phyloP scores from a whole-genome alignment of 495 filamentous ascomycete species.

The Astrothelium macrocarpum region DNA sequence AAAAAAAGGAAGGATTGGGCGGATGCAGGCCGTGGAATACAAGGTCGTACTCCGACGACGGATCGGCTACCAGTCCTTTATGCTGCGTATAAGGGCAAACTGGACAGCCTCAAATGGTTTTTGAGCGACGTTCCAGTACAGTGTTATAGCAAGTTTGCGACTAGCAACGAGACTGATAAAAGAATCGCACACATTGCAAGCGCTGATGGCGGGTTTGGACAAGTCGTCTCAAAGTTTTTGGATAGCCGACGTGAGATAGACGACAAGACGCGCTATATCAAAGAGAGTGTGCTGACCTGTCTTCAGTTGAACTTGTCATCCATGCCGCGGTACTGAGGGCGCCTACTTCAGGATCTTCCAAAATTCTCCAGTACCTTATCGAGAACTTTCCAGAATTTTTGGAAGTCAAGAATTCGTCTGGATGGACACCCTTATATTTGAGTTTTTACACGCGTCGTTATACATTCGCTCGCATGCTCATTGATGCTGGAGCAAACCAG shows the following conservation, averaged over 20 bases:
- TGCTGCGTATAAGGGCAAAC: conserved; percentile 45
- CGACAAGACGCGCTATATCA: too few relatives aligned
- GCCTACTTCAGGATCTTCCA: conserved; percentile 30
- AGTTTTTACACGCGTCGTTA: conserved; percentile 44
- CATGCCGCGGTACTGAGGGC: conserved; percentile 52
- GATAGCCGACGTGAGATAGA: background rate
- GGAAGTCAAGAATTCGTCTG: conserved; percentile 44
- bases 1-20: conserved; percentile 61
- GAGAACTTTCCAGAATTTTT: conserved; percentile 47
- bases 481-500: conserved; percentile 57
- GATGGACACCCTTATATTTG: conserved; percentile 52
- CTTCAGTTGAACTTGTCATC: conserved; percentile 43
- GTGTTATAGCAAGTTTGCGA: conserved; percentile 53
- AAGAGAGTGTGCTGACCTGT: background rate
- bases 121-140: conserved; percentile 53
- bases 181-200: conserved; percentile 46
- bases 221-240: conserved; percentile 37
- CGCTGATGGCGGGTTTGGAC: conserved; percentile 47
- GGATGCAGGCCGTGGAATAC: conserved; percentile 38
- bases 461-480: conserved; percentile 47
- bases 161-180: conserved; percentile 45
- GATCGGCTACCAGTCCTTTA: conserved; percentile 45
- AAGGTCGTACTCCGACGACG: conserved; percentile 4
- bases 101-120: conserved; percentile 61
- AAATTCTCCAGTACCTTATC: conserved; percentile 53